Percentiles rank a stretch among this genome's conserved stretches.
phyloP scores from a whole-genome alignment of 768 basidiomycete genomes.

The Gelatoporia subvermispora region DNA sequence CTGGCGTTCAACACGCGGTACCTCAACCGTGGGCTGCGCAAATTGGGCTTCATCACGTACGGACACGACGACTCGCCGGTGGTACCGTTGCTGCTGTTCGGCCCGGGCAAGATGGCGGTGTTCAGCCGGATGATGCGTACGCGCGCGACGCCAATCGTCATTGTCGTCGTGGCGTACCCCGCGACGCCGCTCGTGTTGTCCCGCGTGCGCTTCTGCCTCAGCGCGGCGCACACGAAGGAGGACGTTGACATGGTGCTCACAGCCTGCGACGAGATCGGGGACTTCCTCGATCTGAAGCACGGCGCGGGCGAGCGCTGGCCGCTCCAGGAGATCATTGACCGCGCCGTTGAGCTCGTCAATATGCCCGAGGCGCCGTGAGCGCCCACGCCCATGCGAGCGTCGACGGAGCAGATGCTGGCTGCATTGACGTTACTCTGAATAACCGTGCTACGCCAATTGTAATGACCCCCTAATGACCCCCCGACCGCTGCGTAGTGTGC shows the following conservation, averaged over 20 bases:
- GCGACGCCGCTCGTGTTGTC: slow-evolving; percentile 87
- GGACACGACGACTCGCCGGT: slow-evolving; percentile 90
- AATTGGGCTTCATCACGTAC: slow-evolving; percentile 96
- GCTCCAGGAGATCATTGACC: slow-evolving; percentile 64
- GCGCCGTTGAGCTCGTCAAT: slow-evolving; percentile 72
- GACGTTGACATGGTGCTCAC: slow-evolving; percentile 83
- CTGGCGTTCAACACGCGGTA: slow-evolving; percentile 96
- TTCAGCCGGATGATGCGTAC: slow-evolving; percentile 86
- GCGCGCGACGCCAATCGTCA: slow-evolving; percentile 73
- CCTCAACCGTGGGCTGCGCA: slow-evolving; percentile 77
- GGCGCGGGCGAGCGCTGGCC: slow-evolving; percentile 68
- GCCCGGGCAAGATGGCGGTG: slow-evolving; percentile 89
- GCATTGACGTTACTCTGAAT: no score
- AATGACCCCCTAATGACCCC: no score
- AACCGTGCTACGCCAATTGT: no score
- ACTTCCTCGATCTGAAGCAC: slow-evolving; percentile 86
- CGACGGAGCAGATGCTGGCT: no score
- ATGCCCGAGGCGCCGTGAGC: slow-evolving; percentile 24
- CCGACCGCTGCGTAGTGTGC: no score
- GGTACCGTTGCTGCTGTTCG: slow-evolving; percentile 87
- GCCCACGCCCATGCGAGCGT: no score
- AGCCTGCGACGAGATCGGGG: slow-evolving; percentile 91
- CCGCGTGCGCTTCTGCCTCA: slow-evolving; percentile 91
- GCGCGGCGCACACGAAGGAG: slow-evolving; percentile 93
- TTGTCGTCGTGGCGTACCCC: slow-evolving; percentile 88